Evolutionary conservation across 805 yeast species (phyloP), one percentile per base, ranked within the genome.

Genomic region (Zygoascus bituminiphila): DNA sequence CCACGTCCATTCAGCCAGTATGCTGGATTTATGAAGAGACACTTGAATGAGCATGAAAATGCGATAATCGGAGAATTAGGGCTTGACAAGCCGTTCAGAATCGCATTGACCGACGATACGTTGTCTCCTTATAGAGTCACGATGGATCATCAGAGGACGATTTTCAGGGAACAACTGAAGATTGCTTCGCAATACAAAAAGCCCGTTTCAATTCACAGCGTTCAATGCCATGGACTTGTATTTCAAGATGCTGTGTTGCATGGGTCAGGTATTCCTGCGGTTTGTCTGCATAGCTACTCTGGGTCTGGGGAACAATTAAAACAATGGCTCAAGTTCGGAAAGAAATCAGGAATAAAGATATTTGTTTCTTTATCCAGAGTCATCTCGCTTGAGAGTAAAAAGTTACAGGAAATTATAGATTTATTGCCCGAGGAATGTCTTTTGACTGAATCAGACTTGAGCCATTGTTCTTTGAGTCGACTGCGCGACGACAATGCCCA

Each of bases 61-160:
- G 65, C 71, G 1, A 75, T 85, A 10, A 70, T 91, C 8, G 98
- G 98, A 0, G 98, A 91, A 57, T 74, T 88, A n/a, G 98, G 98
- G 0, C 66, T 93, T 2, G 98, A 91, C 62, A 84, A 82, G 62
- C 59, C 78, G 25, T 85, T 86, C 59, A 64, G 85, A 33, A 62
- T 89, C 3, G 67, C 66, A 49, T 88, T 45, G 14, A n/a, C n/a
- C n/a, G 88, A 1, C 79, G 51, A 49, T 29, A 54, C 51, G 2
- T 52, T 74, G 24, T 63, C 73, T 1, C 71, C 69, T n/a, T 76
- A 75, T 49, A 71, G 73, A 51, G 89, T 87, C 0, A 60, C 61
- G 1, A 65, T 86, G 67, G 68, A 65, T 0, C 98, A 93, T 61
- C 98, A 91, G 60, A 46, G 63, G 12, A 49, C 46, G 1, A 62